Evolutionary conservation across 352 stramenopile genomes (phyloP).

Genomic region (Saprolegnia diclina): DNA sequence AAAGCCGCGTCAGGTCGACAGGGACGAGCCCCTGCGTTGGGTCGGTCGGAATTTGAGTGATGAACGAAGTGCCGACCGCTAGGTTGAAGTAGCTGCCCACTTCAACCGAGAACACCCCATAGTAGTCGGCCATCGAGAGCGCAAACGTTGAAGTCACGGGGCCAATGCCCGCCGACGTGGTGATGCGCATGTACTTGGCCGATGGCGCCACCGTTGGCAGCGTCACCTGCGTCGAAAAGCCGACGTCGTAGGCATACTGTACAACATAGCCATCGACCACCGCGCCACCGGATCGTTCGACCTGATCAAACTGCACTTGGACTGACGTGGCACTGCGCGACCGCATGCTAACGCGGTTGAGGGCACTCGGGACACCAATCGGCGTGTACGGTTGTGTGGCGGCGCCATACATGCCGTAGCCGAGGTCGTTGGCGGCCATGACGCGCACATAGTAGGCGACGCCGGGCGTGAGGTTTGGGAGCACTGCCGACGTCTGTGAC

Average conservation of each 20-base stretch:
- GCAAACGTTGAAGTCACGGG: conserved; percentile 68
- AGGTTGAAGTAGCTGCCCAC: conserved; percentile 45
- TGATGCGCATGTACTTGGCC: conserved; percentile 55
- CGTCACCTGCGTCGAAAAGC: conserved; percentile 31
- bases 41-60: conserved; percentile 46
- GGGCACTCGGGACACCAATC: conserved; percentile 38
- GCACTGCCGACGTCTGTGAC: conserved; percentile 14
- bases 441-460: conserved; percentile 75
- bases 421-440: conserved; percentile 73
- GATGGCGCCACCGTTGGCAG: conserved; percentile 32
- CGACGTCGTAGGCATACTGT: conserved; percentile 36
- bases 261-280: conserved; percentile 53
- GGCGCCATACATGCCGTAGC: conserved; percentile 31
- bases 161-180: conserved; percentile 56
- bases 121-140: conserved; percentile 45
- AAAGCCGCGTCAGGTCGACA: conserved; percentile 33
- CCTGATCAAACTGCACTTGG: conserved; percentile 58
- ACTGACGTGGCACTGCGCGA: conserved; percentile 38
- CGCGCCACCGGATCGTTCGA: conserved; percentile 46
- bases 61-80: conserved; percentile 36
- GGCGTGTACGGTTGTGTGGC: conserved; percentile 4
- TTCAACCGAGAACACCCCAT: conserved; percentile 42
- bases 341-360: conserved; percentile 42
- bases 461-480: conserved; percentile 49
- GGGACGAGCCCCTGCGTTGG: conserved; percentile 33